Base-by-base conservation (phyloP, 352 stramenopile genomes). In the Phytophthora europaea region DNA sequence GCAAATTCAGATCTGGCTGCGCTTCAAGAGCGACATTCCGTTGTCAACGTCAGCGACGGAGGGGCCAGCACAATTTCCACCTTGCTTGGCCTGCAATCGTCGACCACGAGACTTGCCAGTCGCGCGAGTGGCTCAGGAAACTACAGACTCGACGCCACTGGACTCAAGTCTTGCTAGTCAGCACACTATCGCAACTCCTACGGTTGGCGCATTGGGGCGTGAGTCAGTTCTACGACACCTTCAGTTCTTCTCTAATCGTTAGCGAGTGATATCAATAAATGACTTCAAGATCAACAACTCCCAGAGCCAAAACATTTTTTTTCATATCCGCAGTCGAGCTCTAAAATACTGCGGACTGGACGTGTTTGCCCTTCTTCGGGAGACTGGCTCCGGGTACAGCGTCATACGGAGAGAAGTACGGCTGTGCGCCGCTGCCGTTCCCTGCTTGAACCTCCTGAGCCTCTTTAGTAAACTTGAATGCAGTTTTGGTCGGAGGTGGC, bases 401-500 rank as follows among this genome's bases (percentile, higher is more conserved):
- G 52, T 94, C 88, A 50, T 95, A 95, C 15, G 87, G 86, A 2
- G 87, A 95, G 48, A 78, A 84, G 60, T 93, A 95, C 20, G 79
- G 70, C 62, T 92, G 82, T 3, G 84, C 84, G 22, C 53, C 16
- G 48, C n/a, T 62, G 3, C 65, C 36, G 28, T 50, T 74, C 16
- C 38, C 36, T 20, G 65, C 59, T 61, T 81, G 67, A 10, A 65
- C 59, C 38, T 89, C 73, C 54, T 89, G 78, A 0, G 81, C 79
- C 48, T 93, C 85, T 33, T 91, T 91, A 0, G 85, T 90, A 67
- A 86, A 92, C 52, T 93, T 93, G 67, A 95, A 95, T 9, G 82
- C 84, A 3, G 84, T 91, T 13, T 82, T 82, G 4, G 81, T 92
- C 3, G 88, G 88, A 33, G 85, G 85, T 6, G 88, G 87, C 6